Evolutionary conservation across 257 asterid species (phyloP).

Genomic region (Nicotiana tabacum): DNA sequence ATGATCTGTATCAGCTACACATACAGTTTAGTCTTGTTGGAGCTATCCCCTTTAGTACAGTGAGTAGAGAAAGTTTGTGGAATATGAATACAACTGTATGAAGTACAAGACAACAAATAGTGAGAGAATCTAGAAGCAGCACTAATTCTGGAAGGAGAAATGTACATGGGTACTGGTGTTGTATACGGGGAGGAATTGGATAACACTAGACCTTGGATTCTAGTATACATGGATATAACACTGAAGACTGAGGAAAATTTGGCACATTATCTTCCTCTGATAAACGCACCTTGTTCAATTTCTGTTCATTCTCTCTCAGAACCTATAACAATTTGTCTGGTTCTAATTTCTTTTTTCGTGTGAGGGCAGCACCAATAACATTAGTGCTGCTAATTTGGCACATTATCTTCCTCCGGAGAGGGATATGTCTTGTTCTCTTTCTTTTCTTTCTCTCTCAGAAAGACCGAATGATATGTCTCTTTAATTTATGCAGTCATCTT

Average conservation of each 20-base stretch:
- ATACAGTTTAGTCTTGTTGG: not conserved
- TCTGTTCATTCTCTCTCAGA: no score
- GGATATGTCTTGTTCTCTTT: not conserved
- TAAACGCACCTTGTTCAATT: no score
- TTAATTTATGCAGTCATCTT: conserved; percentile 50
- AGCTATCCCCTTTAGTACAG: not conserved
- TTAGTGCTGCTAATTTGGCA: no score
- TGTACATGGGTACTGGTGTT: not conserved
- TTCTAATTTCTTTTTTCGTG: no score
- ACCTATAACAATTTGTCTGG: no score
- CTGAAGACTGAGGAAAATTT: not conserved
- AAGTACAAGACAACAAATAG: not conserved
- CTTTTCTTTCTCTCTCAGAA: not conserved
- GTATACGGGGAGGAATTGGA: not conserved
- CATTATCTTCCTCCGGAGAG: not conserved
- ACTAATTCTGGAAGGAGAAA: not conserved
- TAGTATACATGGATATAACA: not conserved
- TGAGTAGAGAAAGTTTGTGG: not conserved
- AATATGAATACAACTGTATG: not conserved
- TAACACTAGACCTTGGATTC: not conserved
- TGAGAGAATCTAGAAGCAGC: not conserved
- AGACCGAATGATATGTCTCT: not conserved
- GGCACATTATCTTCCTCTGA: no score
- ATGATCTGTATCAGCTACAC: not conserved
- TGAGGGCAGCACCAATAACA: no score